These are phyloP conservation scores for Elsinoe batatas DNA, from an alignment of 2,329 filamentous ascomycete species.

Conservation along the genomic window DNA sequence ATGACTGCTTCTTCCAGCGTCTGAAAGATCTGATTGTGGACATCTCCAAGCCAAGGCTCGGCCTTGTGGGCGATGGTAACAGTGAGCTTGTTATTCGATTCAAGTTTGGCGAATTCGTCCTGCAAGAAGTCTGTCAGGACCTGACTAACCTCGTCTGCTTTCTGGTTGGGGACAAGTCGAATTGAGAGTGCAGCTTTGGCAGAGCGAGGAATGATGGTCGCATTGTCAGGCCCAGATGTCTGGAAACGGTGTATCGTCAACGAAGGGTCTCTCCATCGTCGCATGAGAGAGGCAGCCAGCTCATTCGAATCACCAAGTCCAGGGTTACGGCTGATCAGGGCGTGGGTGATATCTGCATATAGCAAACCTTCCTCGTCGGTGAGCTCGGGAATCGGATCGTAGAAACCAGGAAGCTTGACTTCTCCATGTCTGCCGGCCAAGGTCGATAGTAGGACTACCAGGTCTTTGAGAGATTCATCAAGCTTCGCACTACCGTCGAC, in stretches of 20 bases:
- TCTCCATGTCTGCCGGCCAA: slow-evolving; percentile 72
- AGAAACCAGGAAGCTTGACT: slow-evolving; percentile 79
- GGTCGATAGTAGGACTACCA: slow-evolving; percentile 71
- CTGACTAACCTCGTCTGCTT: slow-evolving; percentile 65
- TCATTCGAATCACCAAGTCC: slow-evolving; percentile 52
- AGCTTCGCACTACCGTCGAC: slow-evolving; percentile 90
- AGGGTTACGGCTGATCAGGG: slow-evolving; percentile 63
- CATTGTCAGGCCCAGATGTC: slow-evolving; percentile 77
- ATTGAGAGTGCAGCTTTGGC: slow-evolving; percentile 84
- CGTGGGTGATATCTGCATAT: slow-evolving; percentile 74
- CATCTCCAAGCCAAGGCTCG: slow-evolving; percentile 92
- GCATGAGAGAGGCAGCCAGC: slow-evolving; percentile 80
- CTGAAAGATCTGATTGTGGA: slow-evolving; percentile 79
- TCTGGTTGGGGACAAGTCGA: slow-evolving; percentile 86
- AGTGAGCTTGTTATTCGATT: slow-evolving; percentile 69
- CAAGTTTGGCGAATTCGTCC: slow-evolving; percentile 61
- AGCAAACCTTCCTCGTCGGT: slow-evolving; percentile 66
- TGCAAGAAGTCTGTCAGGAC: slow-evolving; percentile 58
- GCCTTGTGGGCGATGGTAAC: slow-evolving; percentile 86
- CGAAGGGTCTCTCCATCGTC: slow-evolving; percentile 89
- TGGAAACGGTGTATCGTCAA: slow-evolving; percentile 90
- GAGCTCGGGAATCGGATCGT: slow-evolving; percentile 69
- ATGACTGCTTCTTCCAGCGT: slow-evolving; percentile 79
- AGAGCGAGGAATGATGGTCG: slow-evolving; percentile 80
- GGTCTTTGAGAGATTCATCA: slow-evolving; percentile 84